Conservation (phyloP, 768 basidiomycete genomes). For the Lenzites betulinus region DNA sequence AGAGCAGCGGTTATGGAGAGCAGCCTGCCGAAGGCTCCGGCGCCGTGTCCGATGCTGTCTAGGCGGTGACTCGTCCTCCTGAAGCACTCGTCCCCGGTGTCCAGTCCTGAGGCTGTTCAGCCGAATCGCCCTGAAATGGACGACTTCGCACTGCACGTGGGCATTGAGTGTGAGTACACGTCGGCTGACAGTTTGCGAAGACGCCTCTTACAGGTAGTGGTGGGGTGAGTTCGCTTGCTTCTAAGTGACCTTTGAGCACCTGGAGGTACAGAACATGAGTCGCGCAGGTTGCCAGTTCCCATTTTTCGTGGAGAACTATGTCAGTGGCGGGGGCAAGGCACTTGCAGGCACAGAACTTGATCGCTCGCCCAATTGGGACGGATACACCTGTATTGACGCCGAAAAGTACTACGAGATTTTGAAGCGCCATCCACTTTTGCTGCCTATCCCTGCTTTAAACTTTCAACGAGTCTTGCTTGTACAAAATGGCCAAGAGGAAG, state of each 20-base stretch:
- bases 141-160: neutral
- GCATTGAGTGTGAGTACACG: neutral
- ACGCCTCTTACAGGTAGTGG: neutral
- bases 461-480: neutral
- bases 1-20: conserved; percentile 6
- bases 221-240: neutral
- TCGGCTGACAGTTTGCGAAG: neutral
- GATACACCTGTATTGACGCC: neutral
- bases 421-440: neutral
- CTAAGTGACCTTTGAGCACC: neutral
- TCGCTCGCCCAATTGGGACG: neutral
- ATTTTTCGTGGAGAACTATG: neutral
- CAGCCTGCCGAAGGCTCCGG: conserved; percentile 1
- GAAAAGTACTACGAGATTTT: conserved; percentile 1
- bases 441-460: neutral
- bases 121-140: conserved; percentile 11
- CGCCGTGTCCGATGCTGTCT: neutral
- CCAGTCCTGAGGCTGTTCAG: conserved; percentile 13
- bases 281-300: neutral
- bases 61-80: conserved; percentile 8
- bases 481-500: neutral
- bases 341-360: neutral
- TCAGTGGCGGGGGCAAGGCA: neutral
- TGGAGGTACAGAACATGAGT: neutral
- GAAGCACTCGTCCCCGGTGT: neutral